Evolutionary conservation across 345 rosid genomes (phyloP).

Genomic region (Eutrema japonicum): DNA sequence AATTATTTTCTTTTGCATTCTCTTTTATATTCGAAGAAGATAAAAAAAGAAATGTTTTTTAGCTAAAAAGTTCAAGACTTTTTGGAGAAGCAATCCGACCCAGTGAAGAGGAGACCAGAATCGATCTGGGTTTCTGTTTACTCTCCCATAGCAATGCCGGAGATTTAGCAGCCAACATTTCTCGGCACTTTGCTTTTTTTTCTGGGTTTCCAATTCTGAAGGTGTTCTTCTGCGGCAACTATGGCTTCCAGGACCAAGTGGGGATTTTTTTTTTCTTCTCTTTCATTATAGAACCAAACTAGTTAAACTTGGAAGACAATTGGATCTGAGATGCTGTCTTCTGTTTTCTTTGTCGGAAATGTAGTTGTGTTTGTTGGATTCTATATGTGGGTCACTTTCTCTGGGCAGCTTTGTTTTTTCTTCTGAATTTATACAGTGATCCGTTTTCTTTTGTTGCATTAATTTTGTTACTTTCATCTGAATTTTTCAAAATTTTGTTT

Average conservation of each 20-base stretch:
- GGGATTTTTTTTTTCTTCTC: background rate
- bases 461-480: conserved; percentile 17
- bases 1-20: conserved; percentile 11
- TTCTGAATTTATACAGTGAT: conserved; percentile 9
- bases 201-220: conserved; percentile 15
- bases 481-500: conserved; percentile 19
- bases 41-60: background rate
- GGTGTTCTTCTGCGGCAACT: conserved; percentile 21
- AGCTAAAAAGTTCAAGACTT: conserved; percentile 36
- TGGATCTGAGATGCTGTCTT: conserved; percentile 35
- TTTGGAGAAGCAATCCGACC: conserved; percentile 42
- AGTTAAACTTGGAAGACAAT: conserved; percentile 18
- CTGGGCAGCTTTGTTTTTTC: conserved; percentile 21
- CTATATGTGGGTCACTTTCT: conserved; percentile 30
- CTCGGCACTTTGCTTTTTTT: conserved; percentile 3
- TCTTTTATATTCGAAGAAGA: background rate
- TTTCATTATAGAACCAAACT: conserved; percentile 12
- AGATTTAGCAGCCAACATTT: conserved; percentile 25
- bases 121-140: conserved; percentile 37
- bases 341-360: conserved; percentile 32
- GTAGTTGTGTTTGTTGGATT: conserved; percentile 1
- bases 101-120: conserved; percentile 33
- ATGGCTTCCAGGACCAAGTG: conserved; percentile 45
- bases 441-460: conserved; percentile 23
- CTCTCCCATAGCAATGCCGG: conserved; percentile 29